Base-by-base conservation (phyloP, 257 asterid genomes). In the Przewalskia tangutica region DNA sequence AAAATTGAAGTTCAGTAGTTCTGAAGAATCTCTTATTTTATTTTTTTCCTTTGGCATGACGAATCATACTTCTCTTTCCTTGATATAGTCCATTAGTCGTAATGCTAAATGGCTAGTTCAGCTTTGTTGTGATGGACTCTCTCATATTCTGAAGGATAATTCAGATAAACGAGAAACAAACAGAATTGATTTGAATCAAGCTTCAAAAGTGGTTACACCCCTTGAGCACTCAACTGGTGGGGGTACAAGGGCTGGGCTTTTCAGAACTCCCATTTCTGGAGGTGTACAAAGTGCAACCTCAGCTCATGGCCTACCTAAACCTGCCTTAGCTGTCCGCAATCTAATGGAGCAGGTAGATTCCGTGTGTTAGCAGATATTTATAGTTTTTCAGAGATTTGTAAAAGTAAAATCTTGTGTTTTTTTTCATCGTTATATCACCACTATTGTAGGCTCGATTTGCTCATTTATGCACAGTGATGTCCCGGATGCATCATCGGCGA, bases 241-340 rank as follows among this genome's bases (percentile, higher is more conserved):
- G 62, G 92, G 95, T 48, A 88, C 99, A 59, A 88, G 99, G 82
- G 92, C 98, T 68, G 99, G 98, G 68, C 99, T 96, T 88, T 96
- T 93, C 79, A 90, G 99, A 81, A 93, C 98, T 13, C 99, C 99
- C 64, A 96, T 96, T 86, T 94, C 99, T 53, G 98, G 99, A 62
- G 98, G 99, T 56, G 98, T 94, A 54, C 99, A 96, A 88, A 94
- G 97, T 90, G 98, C 98, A 82, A 96, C 99, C 83, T 89, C 97
- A 80, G 95, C 97, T 73, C 98, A 96, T 66, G 99, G 97, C 80
- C 89, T 93, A 82, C 99, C 97, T 3, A 90, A 93, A 86, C 98
- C 98, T 77, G 95, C 98, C 81, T 91, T 94, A 83, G 99, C 99
- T 8, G 98, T 96, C 79, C 91, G 98, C 71, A 96, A 96, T 87